Evolutionary conservation across 2,329 filamentous ascomycete species (phyloP).

Genomic region (Balansia obtecta): DNA sequence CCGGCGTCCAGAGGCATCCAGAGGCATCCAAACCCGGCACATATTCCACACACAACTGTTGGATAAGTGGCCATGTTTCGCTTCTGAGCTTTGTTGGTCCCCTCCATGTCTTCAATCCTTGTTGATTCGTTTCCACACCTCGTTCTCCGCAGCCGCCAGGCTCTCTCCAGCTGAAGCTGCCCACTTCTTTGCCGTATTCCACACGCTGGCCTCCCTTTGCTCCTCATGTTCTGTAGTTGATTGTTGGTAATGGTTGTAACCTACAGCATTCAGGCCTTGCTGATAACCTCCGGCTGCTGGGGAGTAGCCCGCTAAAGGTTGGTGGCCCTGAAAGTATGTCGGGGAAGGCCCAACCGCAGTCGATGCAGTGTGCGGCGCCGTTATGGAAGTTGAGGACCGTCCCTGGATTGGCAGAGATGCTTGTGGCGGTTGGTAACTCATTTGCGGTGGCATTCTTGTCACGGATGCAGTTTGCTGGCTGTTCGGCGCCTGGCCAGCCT

Average conservation of each 20-base stretch:
- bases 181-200: constrained; percentile 45
- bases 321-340: constrained; percentile 15
- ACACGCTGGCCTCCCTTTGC: constrained; percentile 31
- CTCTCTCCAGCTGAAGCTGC: constrained; percentile 43
- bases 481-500: constrained; percentile 31
- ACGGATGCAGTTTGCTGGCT: constrained; percentile 17
- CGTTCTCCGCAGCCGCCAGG: constrained; percentile 44
- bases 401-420: constrained; percentile 28
- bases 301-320: constrained; percentile 19
- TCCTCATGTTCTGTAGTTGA: constrained; percentile 21
- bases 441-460: constrained; percentile 30
- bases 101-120: constrained; percentile 27
- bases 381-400: constrained; percentile 31
- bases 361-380: constrained; percentile 9
- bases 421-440: constrained; percentile 37
- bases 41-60: not conserved
- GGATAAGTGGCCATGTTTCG: not conserved
- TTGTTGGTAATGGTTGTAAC: constrained; percentile 35
- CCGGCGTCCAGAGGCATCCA: not conserved
- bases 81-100: not conserved
- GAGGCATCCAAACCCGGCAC: not conserved
- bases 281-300: constrained; percentile 42
- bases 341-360: constrained; percentile 9
- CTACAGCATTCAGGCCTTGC: constrained; percentile 41
- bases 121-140: constrained; percentile 53